Conservation (phyloP, 1,284 basidiomycete species). For the Pascua guehoae region DNA sequence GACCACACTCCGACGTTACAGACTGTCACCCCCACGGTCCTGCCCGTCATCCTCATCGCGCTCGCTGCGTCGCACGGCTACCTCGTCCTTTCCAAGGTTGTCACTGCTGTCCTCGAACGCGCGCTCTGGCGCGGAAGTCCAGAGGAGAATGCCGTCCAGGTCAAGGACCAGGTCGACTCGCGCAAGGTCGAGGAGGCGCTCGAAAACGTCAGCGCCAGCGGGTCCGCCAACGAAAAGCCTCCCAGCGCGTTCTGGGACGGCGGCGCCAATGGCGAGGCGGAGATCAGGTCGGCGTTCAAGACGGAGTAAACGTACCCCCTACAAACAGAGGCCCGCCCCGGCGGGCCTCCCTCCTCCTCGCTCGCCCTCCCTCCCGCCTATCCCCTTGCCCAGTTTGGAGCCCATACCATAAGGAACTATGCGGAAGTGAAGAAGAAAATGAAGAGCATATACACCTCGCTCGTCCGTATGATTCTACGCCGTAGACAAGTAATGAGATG, state of each 20-base stretch:
- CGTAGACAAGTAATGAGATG: too few relatives aligned
- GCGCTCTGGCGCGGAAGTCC: constrained; percentile 67
- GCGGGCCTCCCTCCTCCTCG: too few relatives aligned
- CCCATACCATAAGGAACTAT: too few relatives aligned
- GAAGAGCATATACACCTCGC: too few relatives aligned
- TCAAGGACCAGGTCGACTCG: background rate
- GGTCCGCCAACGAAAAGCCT: background rate
- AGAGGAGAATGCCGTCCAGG: constrained; percentile 52
- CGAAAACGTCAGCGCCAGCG: constrained; percentile 8
- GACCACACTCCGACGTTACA: constrained; percentile 26
- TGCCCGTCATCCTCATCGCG: constrained; percentile 68
- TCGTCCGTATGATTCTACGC: too few relatives aligned
- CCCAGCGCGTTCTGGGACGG: constrained; percentile 41
- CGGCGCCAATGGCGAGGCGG: constrained; percentile 35
- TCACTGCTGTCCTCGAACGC: constrained; percentile 68
- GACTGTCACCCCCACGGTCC: constrained; percentile 48
- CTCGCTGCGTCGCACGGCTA: constrained; percentile 77
- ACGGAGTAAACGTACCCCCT: constrained; percentile 22
- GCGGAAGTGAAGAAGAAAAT: too few relatives aligned
- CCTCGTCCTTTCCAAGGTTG: constrained; percentile 61
- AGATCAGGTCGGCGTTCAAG: constrained; percentile 35
- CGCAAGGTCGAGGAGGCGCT: constrained; percentile 1
- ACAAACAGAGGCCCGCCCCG: too few relatives aligned
- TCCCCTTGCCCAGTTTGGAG: too few relatives aligned
- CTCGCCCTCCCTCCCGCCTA: too few relatives aligned